These are phyloP conservation scores for Thelephora terrestris DNA, from an alignment of 1,284 basidiomycete genomes.

Conservation along the genomic window DNA sequence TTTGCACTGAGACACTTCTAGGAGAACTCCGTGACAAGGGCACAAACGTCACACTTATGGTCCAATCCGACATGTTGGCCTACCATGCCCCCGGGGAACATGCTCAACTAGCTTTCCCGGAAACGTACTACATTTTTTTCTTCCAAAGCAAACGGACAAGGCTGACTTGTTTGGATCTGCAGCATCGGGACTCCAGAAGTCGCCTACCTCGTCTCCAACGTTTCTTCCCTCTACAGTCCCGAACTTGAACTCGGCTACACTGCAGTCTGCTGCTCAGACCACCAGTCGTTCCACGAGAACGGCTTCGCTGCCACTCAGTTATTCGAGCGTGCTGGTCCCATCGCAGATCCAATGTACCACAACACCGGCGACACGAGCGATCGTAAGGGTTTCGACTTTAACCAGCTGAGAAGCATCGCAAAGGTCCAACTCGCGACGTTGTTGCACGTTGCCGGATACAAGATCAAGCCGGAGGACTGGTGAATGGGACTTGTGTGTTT, in stretches of 20 bases:
- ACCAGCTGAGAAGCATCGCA: slow-evolving; percentile 71
- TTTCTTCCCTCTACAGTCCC: slow-evolving; percentile 70
- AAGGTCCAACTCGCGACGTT: slow-evolving; percentile 51
- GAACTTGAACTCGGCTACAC: slow-evolving; percentile 75
- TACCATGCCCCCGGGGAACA: slow-evolving; percentile 70
- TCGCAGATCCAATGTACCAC: slow-evolving; percentile 82
- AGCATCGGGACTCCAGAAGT: slow-evolving; percentile 77
- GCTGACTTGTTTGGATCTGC: neutral
- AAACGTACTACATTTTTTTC: slow-evolving; percentile 29
- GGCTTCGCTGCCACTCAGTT: slow-evolving; percentile 78
- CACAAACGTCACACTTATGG: slow-evolving; percentile 68
- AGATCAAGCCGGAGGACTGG: slow-evolving; percentile 5
- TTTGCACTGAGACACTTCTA: slow-evolving; percentile 16
- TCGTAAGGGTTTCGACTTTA: slow-evolving; percentile 69
- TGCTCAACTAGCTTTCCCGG: slow-evolving; percentile 68
- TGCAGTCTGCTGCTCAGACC: slow-evolving; percentile 77
- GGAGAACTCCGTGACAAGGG: slow-evolving; percentile 44
- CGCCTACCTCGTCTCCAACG: slow-evolving; percentile 59
- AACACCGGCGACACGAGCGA: slow-evolving; percentile 69
- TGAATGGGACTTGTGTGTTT: neutral
- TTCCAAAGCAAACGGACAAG: neutral
- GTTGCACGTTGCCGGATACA: slow-evolving; percentile 8
- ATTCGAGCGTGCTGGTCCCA: slow-evolving; percentile 74
- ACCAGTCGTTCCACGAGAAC: slow-evolving; percentile 73
- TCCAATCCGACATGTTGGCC: slow-evolving; percentile 85